Base-by-base conservation (phyloP, 345 rosid genomes). In the Hypericum androsaemum region DNA sequence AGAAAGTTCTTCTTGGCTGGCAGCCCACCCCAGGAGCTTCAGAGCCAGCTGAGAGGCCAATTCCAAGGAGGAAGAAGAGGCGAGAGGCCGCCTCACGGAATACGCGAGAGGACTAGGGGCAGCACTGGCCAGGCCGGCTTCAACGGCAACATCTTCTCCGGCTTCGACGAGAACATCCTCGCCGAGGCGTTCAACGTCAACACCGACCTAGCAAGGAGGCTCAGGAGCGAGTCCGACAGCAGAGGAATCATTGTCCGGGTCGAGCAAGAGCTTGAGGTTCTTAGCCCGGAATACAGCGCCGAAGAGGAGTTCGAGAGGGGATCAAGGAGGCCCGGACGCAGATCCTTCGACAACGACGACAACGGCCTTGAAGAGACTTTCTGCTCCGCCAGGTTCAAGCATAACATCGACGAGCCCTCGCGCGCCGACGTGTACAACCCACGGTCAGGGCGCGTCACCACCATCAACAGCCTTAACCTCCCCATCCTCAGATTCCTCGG, bases 341-440 rank as follows among this genome's bases (percentile, higher is more conserved):
- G 22, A 4, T 22, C 32, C 32, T 22, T 22, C 32, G 32, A 22
- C 32, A 22, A 22, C 32, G 32, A 22, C 46, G 58, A 39, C 16
- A 77, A 83, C 44, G 89, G 88, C 28, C 5, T 87, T 0, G 87
- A 80, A 43, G 94, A 81, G 59, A 78, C 83, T 3, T 44, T 74
- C 41, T 80, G 87, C 75, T 53, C 82, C 12, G 53, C 67, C 41
- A 77, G 71, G 62, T 39, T 82, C 10, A 71, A 32, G 38, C 76
- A 74, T 57, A 73, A 74, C 45, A 59, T 79, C n/a, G 57, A 72
- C 28, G 69, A 73, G 37, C 84, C 94, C 13, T 60, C 66, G 37
- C 64, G 54, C 5, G 79, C 81, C 0, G 94, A 80, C 59, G 12
- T 74, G 11, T 87, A 66, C 53, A 79, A 78, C 74, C 78, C 87